Evolutionary conservation across 257 asterid genomes (phyloP).

Genomic region (Capsicum pubescens): DNA sequence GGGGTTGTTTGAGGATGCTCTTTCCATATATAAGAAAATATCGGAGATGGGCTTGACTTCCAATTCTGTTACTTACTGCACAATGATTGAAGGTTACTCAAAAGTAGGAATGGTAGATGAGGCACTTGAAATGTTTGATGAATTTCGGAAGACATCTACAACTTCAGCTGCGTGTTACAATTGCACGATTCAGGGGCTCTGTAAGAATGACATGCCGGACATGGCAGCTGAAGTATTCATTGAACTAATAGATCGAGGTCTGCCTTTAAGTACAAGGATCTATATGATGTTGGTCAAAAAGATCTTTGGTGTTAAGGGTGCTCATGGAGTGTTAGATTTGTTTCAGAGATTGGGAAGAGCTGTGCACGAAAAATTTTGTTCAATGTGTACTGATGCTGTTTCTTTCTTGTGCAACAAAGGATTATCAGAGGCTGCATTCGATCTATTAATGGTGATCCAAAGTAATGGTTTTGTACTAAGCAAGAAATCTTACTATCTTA

Average conservation of each 20-base stretch:
- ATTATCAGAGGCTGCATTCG: slow-evolving; percentile 52
- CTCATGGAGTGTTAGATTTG: slow-evolving; percentile 51
- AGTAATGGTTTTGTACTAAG: slow-evolving; percentile 42
- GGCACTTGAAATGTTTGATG: slow-evolving; percentile 73
- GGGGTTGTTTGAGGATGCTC: slow-evolving; percentile 81
- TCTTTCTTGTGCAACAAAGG: slow-evolving; percentile 59
- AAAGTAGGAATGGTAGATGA: slow-evolving; percentile 67
- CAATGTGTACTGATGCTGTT: slow-evolving; percentile 49
- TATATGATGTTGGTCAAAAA: slow-evolving; percentile 52
- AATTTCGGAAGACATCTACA: slow-evolving; percentile 49
- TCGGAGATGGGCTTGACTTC: slow-evolving; percentile 55
- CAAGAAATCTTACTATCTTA: slow-evolving; percentile 52
- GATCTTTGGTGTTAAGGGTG: slow-evolving; percentile 46
- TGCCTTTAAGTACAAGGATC: slow-evolving; percentile 51
- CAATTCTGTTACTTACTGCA: slow-evolving; percentile 55
- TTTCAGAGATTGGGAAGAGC: slow-evolving; percentile 52
- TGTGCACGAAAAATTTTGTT: slow-evolving; percentile 42
- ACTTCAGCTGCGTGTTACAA: slow-evolving; percentile 63
- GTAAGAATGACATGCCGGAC: slow-evolving; percentile 58
- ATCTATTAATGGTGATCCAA: slow-evolving; percentile 49
- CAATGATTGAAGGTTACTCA: slow-evolving; percentile 76
- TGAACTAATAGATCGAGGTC: slow-evolving; percentile 51
- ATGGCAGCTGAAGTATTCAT: slow-evolving; percentile 61
- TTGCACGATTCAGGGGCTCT: slow-evolving; percentile 62
- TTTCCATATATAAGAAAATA: slow-evolving; percentile 53